Base-by-base conservation (phyloP, 768 basidiomycete genomes). In the Pleurotus salmoneostramineus region DNA sequence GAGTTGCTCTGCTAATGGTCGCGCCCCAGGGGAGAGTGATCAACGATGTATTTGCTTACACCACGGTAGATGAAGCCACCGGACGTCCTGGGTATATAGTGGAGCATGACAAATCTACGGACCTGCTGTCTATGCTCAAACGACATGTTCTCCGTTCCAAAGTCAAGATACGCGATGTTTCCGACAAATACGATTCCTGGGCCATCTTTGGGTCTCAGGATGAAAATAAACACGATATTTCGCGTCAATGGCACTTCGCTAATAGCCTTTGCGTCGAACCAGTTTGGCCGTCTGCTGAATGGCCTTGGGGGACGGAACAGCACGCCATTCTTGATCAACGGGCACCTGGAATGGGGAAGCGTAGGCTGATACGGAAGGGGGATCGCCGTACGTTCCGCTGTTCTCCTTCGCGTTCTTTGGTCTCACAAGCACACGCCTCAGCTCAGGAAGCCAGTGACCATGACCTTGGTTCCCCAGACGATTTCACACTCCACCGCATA, bases 71-170 rank as follows among this genome's bases (percentile, higher is more conserved):
- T 45, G 64, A 69, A 12, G 3, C 52, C 40, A 71, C 71, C 15
- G 75, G 83, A 10, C 70, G 77, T 17, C 72, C 69, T 12, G 82
- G 81, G 14, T 92, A 87, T 67, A 71, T 93, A 47, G 69, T 92
- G 58, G 91, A 93, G 67, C 85, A 87, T 65, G 85, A 95, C 68
- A 71, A 82, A 8, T 75, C 83, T 5, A 78, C 81, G 1, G 70
- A 88, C 0, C 76, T 97, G 32, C 69, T 87, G 11, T 66, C 84
- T n/a, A 74, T 89, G 58, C 77, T 98, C 61, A 94, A 92, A 66
- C 85, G 87, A 10, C 91, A 89, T 70, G 80, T 95, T 42, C 81
- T 99, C 1, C 88, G 96, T 4, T 88, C 94, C 11, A 95, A 93
- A 67, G 93, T 98, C 37, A 88, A 87, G 66, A 74, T 98, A 21